phyloP scores from a whole-genome alignment of 2,329 filamentous ascomycete species.

The Diaporthe sp. region DNA sequence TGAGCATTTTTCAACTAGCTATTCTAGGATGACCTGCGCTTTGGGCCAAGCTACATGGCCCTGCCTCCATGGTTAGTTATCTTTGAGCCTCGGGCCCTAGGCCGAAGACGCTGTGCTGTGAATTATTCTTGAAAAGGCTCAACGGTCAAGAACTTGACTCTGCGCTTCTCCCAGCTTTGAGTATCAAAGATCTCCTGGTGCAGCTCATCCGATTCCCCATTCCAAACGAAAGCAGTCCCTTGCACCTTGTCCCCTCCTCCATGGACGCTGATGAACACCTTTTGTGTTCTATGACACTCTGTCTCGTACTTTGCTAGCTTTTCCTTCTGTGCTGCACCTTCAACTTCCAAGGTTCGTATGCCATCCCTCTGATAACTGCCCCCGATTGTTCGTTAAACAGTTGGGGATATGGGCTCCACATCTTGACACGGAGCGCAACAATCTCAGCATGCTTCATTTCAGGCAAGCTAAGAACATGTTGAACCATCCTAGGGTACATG shows the following conservation, averaged over 20 bases:
- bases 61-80: too few relatives aligned
- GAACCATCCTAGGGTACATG: neutral
- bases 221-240: neutral
- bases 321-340: too few relatives aligned
- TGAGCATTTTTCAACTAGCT: too few relatives aligned
- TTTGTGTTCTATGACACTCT: neutral
- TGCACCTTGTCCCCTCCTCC: neutral
- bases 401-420: neutral
- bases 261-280: neutral
- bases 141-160: neutral
- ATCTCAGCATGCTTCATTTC: neutral
- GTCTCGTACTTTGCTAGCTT: neutral
- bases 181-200: neutral
- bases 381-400: too few relatives aligned
- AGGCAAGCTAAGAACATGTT: neutral
- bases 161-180: neutral
- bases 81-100: too few relatives aligned
- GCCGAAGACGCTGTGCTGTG: too few relatives aligned
- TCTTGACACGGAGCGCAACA: neutral
- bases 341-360: too few relatives aligned
- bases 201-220: neutral
- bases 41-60: too few relatives aligned
- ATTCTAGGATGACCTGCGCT: too few relatives aligned
- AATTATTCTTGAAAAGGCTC: neutral
- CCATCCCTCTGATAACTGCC: neutral